Conservation (phyloP, 225 moss, liverwort and hornwort genomes). For the Polytrichum formosum region DNA sequence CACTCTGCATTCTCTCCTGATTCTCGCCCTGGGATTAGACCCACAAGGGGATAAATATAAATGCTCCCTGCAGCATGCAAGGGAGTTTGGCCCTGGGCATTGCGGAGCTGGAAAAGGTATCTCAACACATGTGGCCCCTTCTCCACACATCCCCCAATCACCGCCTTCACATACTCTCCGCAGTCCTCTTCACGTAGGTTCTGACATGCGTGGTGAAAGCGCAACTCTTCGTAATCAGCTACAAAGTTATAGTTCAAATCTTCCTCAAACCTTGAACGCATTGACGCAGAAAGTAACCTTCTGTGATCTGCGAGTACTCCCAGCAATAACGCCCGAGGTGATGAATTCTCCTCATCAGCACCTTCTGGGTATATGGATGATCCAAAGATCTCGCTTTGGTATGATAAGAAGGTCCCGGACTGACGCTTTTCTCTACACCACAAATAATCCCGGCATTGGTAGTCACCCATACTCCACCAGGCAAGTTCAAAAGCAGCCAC, state of each 20-base stretch:
- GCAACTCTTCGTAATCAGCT: neutral
- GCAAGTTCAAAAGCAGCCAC: neutral
- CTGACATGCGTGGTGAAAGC: neutral
- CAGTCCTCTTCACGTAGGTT: accelerated
- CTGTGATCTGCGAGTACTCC: neutral
- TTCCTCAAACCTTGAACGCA: neutral
- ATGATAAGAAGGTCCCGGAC: neutral
- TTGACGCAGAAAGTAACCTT: neutral
- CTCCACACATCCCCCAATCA: neutral
- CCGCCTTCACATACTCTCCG: neutral
- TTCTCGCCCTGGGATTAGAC: neutral
- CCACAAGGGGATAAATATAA: no score
- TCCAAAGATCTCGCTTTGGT: neutral
- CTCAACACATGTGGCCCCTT: neutral
- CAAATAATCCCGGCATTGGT: no score
- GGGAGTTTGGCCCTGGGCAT: neutral
- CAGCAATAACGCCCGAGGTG: neutral
- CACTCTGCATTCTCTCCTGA: neutral
- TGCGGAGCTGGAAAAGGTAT: neutral
- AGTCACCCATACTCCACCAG: neutral
- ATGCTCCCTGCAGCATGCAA: neutral
- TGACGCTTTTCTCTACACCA: no score
- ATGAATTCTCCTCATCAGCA: neutral
- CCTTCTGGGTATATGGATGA: neutral
- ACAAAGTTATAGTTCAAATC: neutral